These are phyloP conservation scores for Sordariomycetes sp. DNA, from an alignment of 2,329 filamentous ascomycete genomes.

Conservation along the genomic window DNA sequence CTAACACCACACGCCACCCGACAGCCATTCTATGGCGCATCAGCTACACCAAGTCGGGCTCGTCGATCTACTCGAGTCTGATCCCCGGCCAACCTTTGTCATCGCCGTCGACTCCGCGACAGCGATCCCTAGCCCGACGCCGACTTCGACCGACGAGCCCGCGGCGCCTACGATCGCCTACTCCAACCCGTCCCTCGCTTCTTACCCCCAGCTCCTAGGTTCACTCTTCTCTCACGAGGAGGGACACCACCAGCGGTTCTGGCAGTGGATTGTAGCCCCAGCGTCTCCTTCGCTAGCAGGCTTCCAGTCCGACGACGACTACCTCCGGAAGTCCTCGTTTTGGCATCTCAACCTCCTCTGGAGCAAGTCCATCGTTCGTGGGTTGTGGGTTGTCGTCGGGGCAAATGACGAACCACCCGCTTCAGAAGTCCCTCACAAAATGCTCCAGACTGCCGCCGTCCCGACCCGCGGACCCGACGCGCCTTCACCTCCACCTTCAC, in stretches of 20 bases:
- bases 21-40: constrained; percentile 8
- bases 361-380: constrained; percentile 22
- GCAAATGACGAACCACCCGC: constrained; percentile 22
- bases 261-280: constrained; percentile 22
- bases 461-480: background rate
- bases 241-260: constrained; percentile 21
- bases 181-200: constrained; percentile 24
- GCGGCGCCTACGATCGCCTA: constrained; percentile 16
- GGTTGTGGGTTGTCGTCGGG: constrained; percentile 26
- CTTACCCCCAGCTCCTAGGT: constrained; percentile 17
- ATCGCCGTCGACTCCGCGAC: constrained; percentile 10
- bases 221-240: constrained; percentile 7
- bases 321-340: constrained; percentile 13
- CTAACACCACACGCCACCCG: background rate
- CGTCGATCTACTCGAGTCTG: constrained; percentile 27
- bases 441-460: constrained; percentile 16
- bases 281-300: background rate
- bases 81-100: constrained; percentile 30
- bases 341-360: constrained; percentile 22
- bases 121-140: background rate
- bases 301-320: background rate
- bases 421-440: constrained; percentile 20
- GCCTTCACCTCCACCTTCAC: constrained; percentile 1
- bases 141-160: constrained; percentile 5
- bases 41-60: constrained; percentile 14